phyloP scores from a whole-genome alignment of 176 grass and related monocot species.

The Metroxylon sagu region DNA sequence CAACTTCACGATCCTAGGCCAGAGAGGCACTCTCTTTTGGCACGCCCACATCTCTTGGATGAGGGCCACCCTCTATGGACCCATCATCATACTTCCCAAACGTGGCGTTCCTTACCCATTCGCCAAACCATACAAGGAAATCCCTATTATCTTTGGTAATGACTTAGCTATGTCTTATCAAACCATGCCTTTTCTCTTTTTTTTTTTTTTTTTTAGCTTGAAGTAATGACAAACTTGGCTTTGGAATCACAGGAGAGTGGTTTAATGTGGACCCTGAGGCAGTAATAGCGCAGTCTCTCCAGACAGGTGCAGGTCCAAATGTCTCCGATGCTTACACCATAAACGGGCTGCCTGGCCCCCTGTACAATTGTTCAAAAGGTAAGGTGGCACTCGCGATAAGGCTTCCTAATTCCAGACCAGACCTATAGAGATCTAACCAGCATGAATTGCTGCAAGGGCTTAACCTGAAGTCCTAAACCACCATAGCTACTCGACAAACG shows the following conservation, averaged over 20 bases:
- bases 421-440: too few species aligned
- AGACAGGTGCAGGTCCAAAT: constrained; percentile 48
- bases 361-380: constrained; percentile 70
- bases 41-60: constrained; percentile 61
- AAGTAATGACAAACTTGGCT: not conserved
- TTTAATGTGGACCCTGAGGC: constrained; percentile 53
- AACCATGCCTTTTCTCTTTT: not conserved
- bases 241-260: constrained; percentile 36
- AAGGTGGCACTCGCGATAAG: not conserved
- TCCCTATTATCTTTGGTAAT: constrained; percentile 48
- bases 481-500: too few species aligned
- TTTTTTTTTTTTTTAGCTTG: too few species aligned
- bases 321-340: constrained; percentile 55
- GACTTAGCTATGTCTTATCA: not conserved
- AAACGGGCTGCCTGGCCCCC: constrained; percentile 61
- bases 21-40: constrained; percentile 59
- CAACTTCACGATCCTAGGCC: constrained; percentile 46
- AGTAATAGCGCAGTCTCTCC: constrained; percentile 34
- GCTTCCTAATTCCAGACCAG: too few species aligned
- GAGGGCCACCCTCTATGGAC: constrained; percentile 42
- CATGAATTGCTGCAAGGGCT: too few species aligned
- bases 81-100: constrained; percentile 53
- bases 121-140: constrained; percentile 39
- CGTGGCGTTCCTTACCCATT: constrained; percentile 49
- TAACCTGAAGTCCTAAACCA: too few species aligned